These are phyloP conservation scores for Sphaceloma murrayae DNA, from an alignment of 2,329 filamentous ascomycete genomes.

Conservation along the genomic window DNA sequence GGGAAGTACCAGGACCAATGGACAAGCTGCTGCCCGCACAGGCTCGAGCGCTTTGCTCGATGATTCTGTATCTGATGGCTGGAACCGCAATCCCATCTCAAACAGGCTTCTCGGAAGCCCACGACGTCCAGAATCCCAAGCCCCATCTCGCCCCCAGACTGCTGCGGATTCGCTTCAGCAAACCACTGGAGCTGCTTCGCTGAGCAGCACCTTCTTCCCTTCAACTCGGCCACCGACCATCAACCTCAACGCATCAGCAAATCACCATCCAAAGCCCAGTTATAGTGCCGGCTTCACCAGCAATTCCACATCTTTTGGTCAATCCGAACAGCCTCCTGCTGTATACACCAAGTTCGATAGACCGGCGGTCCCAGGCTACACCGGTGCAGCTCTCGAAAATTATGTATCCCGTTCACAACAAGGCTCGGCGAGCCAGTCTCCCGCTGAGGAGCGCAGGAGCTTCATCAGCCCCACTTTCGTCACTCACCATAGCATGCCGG, in stretches of 20 bases:
- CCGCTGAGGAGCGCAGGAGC: conserved; percentile 19
- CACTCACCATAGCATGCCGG: conserved; percentile 34
- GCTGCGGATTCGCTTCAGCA: conserved; percentile 2
- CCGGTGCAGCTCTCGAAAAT: not conserved
- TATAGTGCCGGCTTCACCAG: conserved; percentile 22
- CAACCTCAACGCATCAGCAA: conserved; percentile 23
- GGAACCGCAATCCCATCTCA: not conserved
- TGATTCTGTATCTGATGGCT: conserved; percentile 14
- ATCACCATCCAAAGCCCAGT: conserved; percentile 19
- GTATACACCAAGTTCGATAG: conserved; percentile 31
- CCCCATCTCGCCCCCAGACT: not conserved
- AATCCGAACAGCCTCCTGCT: conserved; percentile 24
- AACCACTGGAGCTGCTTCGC: not conserved
- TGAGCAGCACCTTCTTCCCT: not conserved
- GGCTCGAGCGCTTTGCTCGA: conserved; percentile 12
- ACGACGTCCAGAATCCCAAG: not conserved
- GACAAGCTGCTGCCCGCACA: conserved; percentile 1
- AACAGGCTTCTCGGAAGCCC: conserved; percentile 1
- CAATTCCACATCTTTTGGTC: conserved; percentile 20
- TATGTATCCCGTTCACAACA: conserved; percentile 10
- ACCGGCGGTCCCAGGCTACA: conserved; percentile 11
- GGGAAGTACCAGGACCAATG: not conserved
- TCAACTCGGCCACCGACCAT: conserved; percentile 22
- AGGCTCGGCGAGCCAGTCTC: conserved; percentile 16
- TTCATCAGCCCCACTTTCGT: conserved; percentile 27